phyloP scores from a whole-genome alignment of 441 rosid species.

The Hura crepitans region DNA sequence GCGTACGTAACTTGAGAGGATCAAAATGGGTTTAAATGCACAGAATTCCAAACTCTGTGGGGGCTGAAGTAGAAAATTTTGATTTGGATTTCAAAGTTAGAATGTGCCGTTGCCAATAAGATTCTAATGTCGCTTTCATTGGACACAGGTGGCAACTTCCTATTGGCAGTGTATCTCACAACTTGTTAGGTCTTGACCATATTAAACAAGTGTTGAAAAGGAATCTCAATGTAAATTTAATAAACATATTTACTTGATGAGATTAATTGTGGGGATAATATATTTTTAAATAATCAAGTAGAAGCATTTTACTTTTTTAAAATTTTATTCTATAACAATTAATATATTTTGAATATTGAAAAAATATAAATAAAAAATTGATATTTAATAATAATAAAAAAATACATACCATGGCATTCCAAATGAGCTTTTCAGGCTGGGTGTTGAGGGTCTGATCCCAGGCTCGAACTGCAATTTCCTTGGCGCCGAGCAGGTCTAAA shows the following conservation, averaged over 20 bases:
- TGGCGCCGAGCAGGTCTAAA: constrained; percentile 63
- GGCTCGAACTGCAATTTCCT: constrained; percentile 81
- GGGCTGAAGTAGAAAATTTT: not conserved
- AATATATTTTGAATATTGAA: too few species aligned
- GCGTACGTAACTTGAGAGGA: not conserved
- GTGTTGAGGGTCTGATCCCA: constrained; percentile 88
- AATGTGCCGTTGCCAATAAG: not conserved
- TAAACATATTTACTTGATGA: too few species aligned
- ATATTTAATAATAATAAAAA: too few species aligned
- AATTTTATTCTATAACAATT: too few species aligned
- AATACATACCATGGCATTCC: constrained; percentile 67
- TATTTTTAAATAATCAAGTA: too few species aligned
- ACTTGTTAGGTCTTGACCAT: constrained; percentile 3
- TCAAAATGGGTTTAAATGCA: not conserved
- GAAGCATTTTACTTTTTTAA: too few species aligned
- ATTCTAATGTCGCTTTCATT: not conserved
- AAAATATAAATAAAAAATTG: too few species aligned
- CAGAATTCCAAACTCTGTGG: constrained; percentile 14
- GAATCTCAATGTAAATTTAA: not conserved
- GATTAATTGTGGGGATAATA: too few species aligned
- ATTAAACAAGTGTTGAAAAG: not conserved
- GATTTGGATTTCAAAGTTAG: not conserved
- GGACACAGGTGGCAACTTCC: not conserved
- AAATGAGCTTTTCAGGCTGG: constrained; percentile 86
- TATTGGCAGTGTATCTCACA: not conserved